Evolutionary conservation across 192 early-diverging fungal species (phyloP).

Genomic region (Coemansia sp.): DNA sequence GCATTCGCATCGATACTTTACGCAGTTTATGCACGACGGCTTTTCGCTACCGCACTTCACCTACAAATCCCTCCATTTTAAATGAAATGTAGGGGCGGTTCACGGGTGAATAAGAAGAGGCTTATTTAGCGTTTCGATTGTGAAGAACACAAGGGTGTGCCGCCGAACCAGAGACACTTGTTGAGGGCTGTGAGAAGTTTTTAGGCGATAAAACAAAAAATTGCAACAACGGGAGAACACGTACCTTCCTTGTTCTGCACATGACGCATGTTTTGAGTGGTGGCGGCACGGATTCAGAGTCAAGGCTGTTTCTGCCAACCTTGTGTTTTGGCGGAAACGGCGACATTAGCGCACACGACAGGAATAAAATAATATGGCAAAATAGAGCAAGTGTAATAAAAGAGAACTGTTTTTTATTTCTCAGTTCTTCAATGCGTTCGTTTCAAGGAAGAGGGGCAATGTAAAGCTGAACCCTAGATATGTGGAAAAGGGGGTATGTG

Average conservation of each 20-base stretch:
- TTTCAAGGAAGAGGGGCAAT: background rate
- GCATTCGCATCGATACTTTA: slow-evolving; percentile 44
- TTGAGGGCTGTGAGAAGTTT: no score
- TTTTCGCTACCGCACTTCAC: slow-evolving; percentile 54
- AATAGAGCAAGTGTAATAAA: no score
- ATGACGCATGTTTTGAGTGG: slow-evolving; percentile 53
- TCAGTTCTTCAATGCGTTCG: background rate
- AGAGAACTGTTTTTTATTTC: background rate
- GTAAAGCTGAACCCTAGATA: no score
- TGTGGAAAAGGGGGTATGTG: background rate
- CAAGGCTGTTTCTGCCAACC: slow-evolving; percentile 7
- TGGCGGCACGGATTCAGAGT: slow-evolving; percentile 23
- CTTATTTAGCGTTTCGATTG: no score
- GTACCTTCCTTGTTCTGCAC: slow-evolving; percentile 49
- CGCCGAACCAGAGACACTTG: no score
- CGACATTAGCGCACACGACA: background rate
- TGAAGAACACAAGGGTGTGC: no score
- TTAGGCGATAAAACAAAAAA: slow-evolving; percentile 13
- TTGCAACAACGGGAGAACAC: no score
- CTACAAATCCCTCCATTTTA: slow-evolving; percentile 9
- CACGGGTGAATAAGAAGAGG: no score
- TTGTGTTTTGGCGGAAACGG: slow-evolving; percentile 31
- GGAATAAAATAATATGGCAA: background rate
- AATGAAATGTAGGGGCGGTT: background rate
- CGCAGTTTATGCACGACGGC: slow-evolving; percentile 44